These are phyloP conservation scores for Linum tenue DNA, from an alignment of 345 rosid species.

Conservation along the genomic window DNA sequence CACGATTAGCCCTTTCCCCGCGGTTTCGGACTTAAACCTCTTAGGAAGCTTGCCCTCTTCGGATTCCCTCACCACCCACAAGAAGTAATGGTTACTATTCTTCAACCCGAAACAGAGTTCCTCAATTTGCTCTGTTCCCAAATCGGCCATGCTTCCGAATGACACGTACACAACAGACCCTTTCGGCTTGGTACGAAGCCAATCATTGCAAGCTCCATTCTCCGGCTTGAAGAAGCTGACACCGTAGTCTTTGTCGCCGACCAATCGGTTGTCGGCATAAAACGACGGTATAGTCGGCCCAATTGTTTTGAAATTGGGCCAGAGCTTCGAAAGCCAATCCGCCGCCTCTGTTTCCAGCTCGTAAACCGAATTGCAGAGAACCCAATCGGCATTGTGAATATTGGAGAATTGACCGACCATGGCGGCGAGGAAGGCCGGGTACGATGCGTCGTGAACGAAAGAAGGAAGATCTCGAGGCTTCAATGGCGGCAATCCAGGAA, in stretches of 20 bases:
- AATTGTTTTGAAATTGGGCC: conserved; percentile 14
- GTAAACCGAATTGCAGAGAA: conserved; percentile 18
- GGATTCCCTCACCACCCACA: conserved; percentile 27
- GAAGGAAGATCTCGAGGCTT: conserved; percentile 20
- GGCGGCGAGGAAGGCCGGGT: conserved; percentile 11
- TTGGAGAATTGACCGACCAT: conserved; percentile 7
- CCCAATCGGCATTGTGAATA: conserved; percentile 22
- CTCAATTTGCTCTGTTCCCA: conserved; percentile 15
- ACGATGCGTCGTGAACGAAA: conserved; percentile 14
- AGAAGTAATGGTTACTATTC: conserved; percentile 13
- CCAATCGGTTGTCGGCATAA: conserved; percentile 16
- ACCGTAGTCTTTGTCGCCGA: conserved; percentile 11
- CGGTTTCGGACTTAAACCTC: conserved; percentile 11
- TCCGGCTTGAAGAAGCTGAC: conserved; percentile 14
- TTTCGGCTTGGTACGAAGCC: conserved; percentile 19
- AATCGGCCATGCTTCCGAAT: conserved; percentile 24
- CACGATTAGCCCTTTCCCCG: background rate
- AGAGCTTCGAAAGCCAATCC: conserved; percentile 21
- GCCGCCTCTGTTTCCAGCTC: conserved; percentile 17
- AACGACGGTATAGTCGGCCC: conserved; percentile 19
- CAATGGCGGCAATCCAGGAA: conserved; percentile 28
- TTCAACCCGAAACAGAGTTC: conserved; percentile 21
- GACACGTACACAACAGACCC: conserved; percentile 30
- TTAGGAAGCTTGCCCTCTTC: conserved; percentile 26
- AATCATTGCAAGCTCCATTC: conserved; percentile 10